A percentile compares a stretch with the other conserved stretches of the same genome.
Conservation (phyloP, 2,329 filamentous ascomycete genomes). For the Aspergillus cejpii region DNA sequence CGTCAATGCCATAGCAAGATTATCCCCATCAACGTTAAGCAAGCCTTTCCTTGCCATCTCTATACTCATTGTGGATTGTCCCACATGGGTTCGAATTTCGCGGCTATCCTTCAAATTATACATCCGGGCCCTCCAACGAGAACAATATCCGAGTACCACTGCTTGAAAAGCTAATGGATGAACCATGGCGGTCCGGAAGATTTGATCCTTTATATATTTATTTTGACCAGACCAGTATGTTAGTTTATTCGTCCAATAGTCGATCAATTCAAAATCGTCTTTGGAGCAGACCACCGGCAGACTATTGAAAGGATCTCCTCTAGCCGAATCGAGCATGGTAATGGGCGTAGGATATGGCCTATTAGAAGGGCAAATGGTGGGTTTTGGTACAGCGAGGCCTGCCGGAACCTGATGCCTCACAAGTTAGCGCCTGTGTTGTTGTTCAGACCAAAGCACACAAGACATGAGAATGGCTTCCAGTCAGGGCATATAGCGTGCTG, state of each 20-base stretch:
- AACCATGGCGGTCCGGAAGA: conserved; percentile 31
- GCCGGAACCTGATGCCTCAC: conserved; percentile 11
- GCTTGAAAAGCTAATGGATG: conserved; percentile 35
- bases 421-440: neutral
- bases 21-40: conserved; percentile 22
- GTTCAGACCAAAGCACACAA: neutral
- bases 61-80: conserved; percentile 23
- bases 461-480: neutral
- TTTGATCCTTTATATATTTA: conserved; percentile 30
- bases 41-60: conserved; percentile 21
- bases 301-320: conserved; percentile 30
- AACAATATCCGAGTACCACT: conserved; percentile 33
- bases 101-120: conserved; percentile 18
- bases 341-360: conserved; percentile 15
- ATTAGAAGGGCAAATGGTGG: conserved; percentile 8
- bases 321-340: conserved; percentile 24
- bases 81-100: conserved; percentile 26
- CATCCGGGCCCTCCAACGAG: conserved; percentile 32
- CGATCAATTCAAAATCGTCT: conserved; percentile 30
- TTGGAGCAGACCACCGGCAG: conserved; percentile 22
- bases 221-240: conserved; percentile 41
- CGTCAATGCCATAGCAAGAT: conserved; percentile 29
- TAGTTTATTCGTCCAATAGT: conserved; percentile 34
- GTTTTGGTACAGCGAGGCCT: conserved; percentile 10
- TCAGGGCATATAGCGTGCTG: neutral